Evolutionary conservation across 2,329 filamentous ascomycete species (phyloP), one percentile per base, ranked within the genome.

Genomic region (Orbilia oligospora): DNA sequence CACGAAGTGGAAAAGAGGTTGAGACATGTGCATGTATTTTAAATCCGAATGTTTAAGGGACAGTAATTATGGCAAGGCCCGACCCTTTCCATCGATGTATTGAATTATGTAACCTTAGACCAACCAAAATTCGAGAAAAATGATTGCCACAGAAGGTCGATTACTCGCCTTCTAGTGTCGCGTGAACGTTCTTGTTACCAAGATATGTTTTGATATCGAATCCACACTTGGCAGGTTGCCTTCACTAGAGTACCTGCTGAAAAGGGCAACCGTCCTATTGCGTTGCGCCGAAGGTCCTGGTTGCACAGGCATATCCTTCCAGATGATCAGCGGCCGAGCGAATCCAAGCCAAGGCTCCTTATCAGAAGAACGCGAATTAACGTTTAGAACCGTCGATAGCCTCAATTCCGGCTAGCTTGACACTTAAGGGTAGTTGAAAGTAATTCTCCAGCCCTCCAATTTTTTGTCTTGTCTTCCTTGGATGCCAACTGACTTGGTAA

Each of bases 201-300:
- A 58, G 33, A 58, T 58, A 58, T 44, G 33, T 44, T 36, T 61
- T 61, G 56, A 51, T 38, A 5, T 30, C 24, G 44, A 65, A 38
- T 56, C 38, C 51, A 56, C 10, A 65, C 58, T 73, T 73, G 70
- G 58, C 61, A 73, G 70, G 70, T 66, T 73, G 70, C 70, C 70
- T 73, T 66, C 49, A 8, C 12, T 33, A 6, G 16, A 24, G 9
- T 36, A 66, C 70, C 61, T 73, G 36, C 70, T 51, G 24, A 67
- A 73, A 73, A 44, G 10, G 61, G 70, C 46, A 73, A 72, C 20
- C n/a, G 16, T 66, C 58, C 33, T 38, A 5, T 9, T 55, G 68
- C 24, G 68, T 71, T 71, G 68, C 46, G 33, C 68, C 24, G 20
- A 49, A 64, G n/a, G 33, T 9, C 30, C 16, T 71, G 68, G 55